A percentile compares a stretch with the other conserved stretches of the same genome.
Evolutionary conservation across 2,329 filamentous ascomycete genomes (phyloP).

Genomic region (Diplodia scrobiculata): DNA sequence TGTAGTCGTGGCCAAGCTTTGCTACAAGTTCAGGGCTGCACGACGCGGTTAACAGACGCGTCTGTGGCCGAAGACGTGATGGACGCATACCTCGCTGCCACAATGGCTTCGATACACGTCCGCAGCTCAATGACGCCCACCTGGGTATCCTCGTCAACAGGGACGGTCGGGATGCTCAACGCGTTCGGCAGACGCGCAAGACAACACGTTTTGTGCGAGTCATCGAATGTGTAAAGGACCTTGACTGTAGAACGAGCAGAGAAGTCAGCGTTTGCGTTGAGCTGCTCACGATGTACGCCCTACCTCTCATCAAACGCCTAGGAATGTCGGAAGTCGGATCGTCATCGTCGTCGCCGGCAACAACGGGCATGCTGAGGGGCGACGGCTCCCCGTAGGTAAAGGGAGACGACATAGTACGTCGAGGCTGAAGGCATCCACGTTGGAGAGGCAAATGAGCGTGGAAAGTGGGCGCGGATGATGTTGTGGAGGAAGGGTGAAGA

Average conservation of each 20-base stretch:
- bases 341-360: slow-evolving; percentile 35
- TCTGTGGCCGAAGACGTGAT: slow-evolving; percentile 9
- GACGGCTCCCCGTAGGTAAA: slow-evolving; percentile 35
- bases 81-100: slow-evolving; percentile 57
- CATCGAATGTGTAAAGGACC: slow-evolving; percentile 94
- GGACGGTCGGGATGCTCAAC: slow-evolving; percentile 76
- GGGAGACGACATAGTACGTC: slow-evolving; percentile 43
- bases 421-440: slow-evolving; percentile 30
- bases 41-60: slow-evolving; percentile 14
- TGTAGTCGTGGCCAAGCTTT: slow-evolving; percentile 77
- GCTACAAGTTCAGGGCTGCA: slow-evolving; percentile 82
- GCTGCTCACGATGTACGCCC: slow-evolving; percentile 32
- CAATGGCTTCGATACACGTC: slow-evolving; percentile 82
- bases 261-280: not conserved
- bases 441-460: slow-evolving; percentile 1
- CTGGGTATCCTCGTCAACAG: slow-evolving; percentile 74
- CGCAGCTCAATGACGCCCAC: slow-evolving; percentile 88
- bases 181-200: slow-evolving; percentile 81
- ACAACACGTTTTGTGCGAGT: slow-evolving; percentile 83
- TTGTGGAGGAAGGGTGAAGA: slow-evolving; percentile 22
- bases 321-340: slow-evolving; percentile 41
- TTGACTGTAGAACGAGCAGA: slow-evolving; percentile 67
- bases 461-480: slow-evolving; percentile 5
- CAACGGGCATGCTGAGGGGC: slow-evolving; percentile 34
- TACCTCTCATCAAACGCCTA: slow-evolving; percentile 52